These are phyloP conservation scores for Pseudocercospora ulei DNA, from an alignment of 2,329 filamentous ascomycete genomes.

Conservation along the genomic window DNA sequence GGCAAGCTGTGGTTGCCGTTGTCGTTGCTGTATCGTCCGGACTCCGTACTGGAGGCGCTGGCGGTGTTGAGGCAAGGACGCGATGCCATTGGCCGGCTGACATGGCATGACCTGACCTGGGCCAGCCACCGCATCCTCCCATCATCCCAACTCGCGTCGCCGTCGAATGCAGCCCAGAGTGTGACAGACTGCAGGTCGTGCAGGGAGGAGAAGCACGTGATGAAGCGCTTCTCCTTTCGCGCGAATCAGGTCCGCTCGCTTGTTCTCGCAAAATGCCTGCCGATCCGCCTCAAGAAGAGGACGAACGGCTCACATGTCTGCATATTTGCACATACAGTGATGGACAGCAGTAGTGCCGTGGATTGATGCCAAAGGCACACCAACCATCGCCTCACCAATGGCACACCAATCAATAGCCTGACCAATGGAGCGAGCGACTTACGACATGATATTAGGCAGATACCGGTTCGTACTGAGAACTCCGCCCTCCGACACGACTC, in stretches of 20 bases:
- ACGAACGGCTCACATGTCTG: conserved; percentile 1
- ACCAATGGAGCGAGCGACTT: background rate
- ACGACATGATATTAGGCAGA: background rate
- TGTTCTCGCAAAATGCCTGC: background rate
- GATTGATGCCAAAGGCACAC: conserved; percentile 1
- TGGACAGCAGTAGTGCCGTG: conserved; percentile 2
- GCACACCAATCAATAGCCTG: no score
- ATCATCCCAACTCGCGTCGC: background rate
- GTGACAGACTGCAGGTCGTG: conserved; percentile 7
- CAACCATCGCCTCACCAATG: no score
- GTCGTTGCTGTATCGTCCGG: no score
- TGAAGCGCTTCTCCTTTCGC: background rate
- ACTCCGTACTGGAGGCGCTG: no score
- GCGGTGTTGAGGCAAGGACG: no score
- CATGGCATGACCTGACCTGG: conserved; percentile 1
- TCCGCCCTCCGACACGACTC: background rate
- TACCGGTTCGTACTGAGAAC: background rate
- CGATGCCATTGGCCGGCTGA: conserved; percentile 5
- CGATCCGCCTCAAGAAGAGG: background rate
- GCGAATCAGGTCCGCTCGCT: background rate
- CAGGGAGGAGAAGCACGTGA: conserved; percentile 4
- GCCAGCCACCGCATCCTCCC: background rate
- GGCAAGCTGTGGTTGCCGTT: no score
- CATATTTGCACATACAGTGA: background rate
- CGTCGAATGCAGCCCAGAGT: background rate